Evolutionary conservation across 1,284 basidiomycete species (phyloP).

Genomic region (Tremellales sp.): DNA sequence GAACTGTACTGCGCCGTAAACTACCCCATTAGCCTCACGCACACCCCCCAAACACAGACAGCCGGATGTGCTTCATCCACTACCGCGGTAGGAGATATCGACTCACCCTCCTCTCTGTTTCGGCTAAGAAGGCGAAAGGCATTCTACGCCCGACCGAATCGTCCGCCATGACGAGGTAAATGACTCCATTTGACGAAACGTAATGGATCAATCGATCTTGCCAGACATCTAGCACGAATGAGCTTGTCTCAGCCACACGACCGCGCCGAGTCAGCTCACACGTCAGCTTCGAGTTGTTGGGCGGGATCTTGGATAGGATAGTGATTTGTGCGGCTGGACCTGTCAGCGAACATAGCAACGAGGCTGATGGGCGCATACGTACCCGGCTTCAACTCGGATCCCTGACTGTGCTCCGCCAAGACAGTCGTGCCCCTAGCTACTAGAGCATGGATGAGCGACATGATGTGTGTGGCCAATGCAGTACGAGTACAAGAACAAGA

Average conservation of each 20-base stretch:
- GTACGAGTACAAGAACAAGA: neutral
- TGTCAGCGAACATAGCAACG: neutral
- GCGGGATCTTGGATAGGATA: constrained; percentile 90
- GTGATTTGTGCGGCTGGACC: constrained; percentile 70
- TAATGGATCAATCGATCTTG: constrained; percentile 96
- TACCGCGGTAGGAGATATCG: neutral
- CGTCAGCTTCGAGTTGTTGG: constrained; percentile 87
- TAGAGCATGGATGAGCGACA: constrained; percentile 69
- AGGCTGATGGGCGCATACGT: constrained; percentile 11
- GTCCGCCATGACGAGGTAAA: constrained; percentile 90
- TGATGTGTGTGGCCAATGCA: constrained; percentile 16
- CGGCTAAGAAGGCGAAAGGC: constrained; percentile 88
- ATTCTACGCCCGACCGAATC: constrained; percentile 83
- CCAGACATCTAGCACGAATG: constrained; percentile 69
- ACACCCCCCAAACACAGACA: no score
- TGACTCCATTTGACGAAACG: constrained; percentile 76
- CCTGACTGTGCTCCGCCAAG: constrained; percentile 75
- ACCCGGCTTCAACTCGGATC: constrained; percentile 83
- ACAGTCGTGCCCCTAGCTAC: constrained; percentile 74
- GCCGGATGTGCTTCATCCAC: neutral
- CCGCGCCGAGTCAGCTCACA: constrained; percentile 48
- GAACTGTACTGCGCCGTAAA: constrained; percentile 57
- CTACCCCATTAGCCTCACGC: no score
- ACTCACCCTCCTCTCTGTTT: constrained; percentile 68
- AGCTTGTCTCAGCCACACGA: neutral